These are phyloP conservation scores for Quambalaria eucalypti DNA, from an alignment of 1,284 basidiomycete genomes.

Conservation along the genomic window DNA sequence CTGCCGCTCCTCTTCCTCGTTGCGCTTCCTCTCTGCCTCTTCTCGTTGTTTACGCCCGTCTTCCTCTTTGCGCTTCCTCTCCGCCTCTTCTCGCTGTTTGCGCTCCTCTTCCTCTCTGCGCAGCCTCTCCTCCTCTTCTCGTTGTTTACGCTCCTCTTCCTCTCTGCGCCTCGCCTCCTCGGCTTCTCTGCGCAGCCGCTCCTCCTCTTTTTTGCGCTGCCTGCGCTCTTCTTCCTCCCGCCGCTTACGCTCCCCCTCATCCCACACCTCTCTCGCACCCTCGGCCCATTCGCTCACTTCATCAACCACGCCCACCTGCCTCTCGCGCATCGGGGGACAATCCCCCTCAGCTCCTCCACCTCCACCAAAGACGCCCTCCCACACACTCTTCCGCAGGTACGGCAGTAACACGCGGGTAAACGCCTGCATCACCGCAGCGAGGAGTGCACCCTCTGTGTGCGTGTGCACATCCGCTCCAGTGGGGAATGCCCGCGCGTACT, in stretches of 20 bases:
- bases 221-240: conserved; percentile 32
- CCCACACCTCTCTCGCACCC: not conserved
- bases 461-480: no score
- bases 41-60: conserved; percentile 21
- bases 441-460: not conserved
- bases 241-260: conserved; percentile 10
- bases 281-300: not conserved
- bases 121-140: conserved; percentile 22
- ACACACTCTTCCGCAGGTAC: not conserved
- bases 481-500: no score
- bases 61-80: conserved; percentile 32
- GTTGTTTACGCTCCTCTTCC: conserved; percentile 13
- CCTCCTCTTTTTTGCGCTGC: conserved; percentile 17
- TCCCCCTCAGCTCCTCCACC: no score
- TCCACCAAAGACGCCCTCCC: not conserved
- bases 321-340: no score
- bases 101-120: conserved; percentile 31
- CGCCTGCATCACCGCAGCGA: not conserved
- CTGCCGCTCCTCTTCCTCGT: conserved; percentile 16
- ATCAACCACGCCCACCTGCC: not conserved
- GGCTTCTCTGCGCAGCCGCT: conserved; percentile 14
- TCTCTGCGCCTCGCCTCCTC: conserved; percentile 26
- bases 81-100: conserved; percentile 29
- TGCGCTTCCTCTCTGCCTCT: conserved; percentile 16
- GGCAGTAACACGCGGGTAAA: not conserved